Conservation (phyloP, 2,329 filamentous ascomycete species). For the Exserohilum rostratum region DNA sequence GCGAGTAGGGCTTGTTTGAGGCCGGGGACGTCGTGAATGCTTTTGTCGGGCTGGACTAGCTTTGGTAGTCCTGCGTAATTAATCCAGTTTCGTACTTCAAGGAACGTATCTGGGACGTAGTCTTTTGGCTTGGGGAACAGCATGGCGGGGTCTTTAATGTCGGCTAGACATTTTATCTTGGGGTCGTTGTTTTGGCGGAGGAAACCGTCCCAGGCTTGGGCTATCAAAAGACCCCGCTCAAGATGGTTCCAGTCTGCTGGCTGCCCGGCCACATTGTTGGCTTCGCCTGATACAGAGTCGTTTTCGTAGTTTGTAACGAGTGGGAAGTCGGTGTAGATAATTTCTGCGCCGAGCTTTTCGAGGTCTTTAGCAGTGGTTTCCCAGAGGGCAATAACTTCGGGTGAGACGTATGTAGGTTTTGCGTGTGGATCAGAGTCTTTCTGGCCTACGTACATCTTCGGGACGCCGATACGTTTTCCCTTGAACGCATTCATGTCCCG, state of each 20-base stretch:
- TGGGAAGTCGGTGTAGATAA: constrained; percentile 55
- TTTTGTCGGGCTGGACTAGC: constrained; percentile 31
- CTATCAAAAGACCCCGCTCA: constrained; percentile 57
- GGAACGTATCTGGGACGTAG: constrained; percentile 48
- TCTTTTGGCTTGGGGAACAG: constrained; percentile 48
- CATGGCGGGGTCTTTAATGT: constrained; percentile 47
- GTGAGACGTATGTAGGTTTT: constrained; percentile 45
- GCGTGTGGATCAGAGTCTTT: constrained; percentile 38
- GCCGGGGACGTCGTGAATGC: constrained; percentile 52
- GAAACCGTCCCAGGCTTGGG: constrained; percentile 61
- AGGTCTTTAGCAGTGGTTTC: constrained; percentile 45
- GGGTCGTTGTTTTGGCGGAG: constrained; percentile 52
- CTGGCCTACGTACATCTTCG: constrained; percentile 59
- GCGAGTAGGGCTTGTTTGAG: constrained; percentile 53
- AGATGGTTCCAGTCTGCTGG: constrained; percentile 55
- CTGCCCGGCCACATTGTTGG: constrained; percentile 52
- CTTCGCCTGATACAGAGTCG: constrained; percentile 39
- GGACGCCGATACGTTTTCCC: constrained; percentile 58
- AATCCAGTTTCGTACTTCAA: constrained; percentile 50
- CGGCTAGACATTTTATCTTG: constrained; percentile 46
- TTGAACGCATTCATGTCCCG: constrained; percentile 40
- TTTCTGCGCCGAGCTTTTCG: constrained; percentile 50
- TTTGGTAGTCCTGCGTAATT: constrained; percentile 46
- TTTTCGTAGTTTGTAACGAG: constrained; percentile 56
- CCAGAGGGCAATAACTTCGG: constrained; percentile 48